phyloP scores from a whole-genome alignment of 2,329 filamentous ascomycete genomes.

The Hymenotorrendiella dingleyae region DNA sequence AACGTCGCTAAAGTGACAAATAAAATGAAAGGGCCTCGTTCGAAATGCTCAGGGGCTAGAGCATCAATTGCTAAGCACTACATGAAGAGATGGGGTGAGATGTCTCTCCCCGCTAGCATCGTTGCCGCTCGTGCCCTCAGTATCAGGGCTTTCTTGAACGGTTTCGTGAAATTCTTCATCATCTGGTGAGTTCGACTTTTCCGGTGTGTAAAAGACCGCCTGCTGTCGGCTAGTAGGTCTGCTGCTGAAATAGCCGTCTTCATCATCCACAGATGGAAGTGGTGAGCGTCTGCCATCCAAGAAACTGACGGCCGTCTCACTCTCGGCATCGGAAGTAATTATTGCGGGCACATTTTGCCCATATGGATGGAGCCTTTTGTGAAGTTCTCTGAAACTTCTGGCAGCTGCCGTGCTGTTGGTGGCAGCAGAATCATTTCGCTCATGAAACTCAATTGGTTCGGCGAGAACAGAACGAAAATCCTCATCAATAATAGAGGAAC shows the following conservation, averaged over 20 bases:
- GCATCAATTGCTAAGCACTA: slow-evolving; percentile 1
- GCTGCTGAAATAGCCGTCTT: slow-evolving; percentile 16
- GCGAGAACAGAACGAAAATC: slow-evolving; percentile 50
- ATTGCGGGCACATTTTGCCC: slow-evolving; percentile 34
- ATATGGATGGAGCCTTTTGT: slow-evolving; percentile 53
- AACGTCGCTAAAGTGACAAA: slow-evolving; percentile 9
- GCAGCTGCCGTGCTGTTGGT: slow-evolving; percentile 64
- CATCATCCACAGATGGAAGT: slow-evolving; percentile 43
- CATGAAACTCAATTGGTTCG: slow-evolving; percentile 35
- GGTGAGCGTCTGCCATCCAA: slow-evolving; percentile 54
- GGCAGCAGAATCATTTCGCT: slow-evolving; percentile 55
- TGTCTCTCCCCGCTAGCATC: slow-evolving; percentile 4
- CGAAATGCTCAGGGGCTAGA: background rate
- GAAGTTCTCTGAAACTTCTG: slow-evolving; percentile 57
- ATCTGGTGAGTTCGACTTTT: slow-evolving; percentile 17
- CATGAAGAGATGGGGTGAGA: slow-evolving; percentile 2
- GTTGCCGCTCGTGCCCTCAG: background rate
- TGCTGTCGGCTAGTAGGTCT: slow-evolving; percentile 17
- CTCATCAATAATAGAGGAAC: slow-evolving; percentile 28
- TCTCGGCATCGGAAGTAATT: slow-evolving; percentile 40
- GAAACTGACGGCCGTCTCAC: slow-evolving; percentile 53
- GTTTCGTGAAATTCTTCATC: slow-evolving; percentile 4
- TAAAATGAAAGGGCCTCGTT: slow-evolving; percentile 1
- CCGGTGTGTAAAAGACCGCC: slow-evolving; percentile 29
- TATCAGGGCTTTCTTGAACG: background rate